phyloP scores from a whole-genome alignment of 2,329 filamentous ascomycete species.

The Sporothrix globosa region DNA sequence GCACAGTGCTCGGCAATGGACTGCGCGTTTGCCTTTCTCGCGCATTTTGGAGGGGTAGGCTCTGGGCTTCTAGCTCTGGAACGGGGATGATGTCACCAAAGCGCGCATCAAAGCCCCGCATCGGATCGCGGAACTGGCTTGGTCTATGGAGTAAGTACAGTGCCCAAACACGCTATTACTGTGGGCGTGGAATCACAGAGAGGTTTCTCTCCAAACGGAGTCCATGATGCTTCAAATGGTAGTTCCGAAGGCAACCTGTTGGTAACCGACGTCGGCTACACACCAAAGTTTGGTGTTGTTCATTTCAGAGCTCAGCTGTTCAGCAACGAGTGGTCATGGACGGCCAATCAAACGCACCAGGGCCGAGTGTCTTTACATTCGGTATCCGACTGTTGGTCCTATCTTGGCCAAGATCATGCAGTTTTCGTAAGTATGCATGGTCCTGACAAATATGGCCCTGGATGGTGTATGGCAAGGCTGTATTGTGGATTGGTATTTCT shows the following conservation, averaged over 20 bases:
- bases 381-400: too few relatives aligned
- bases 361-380: too few relatives aligned
- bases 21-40: too few relatives aligned
- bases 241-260: background rate
- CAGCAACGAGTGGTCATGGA: too few relatives aligned
- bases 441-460: too few relatives aligned
- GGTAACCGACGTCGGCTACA: background rate
- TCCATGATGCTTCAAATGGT: background rate
- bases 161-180: background rate
- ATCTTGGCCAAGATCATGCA: too few relatives aligned
- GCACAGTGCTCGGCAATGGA: background rate
- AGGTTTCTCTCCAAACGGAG: background rate
- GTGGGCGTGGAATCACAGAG: background rate
- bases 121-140: background rate
- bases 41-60: background rate
- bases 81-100: conserved; percentile 27
- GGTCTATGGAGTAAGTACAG: background rate
- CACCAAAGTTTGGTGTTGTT: too few relatives aligned
- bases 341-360: too few relatives aligned
- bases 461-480: too few relatives aligned
- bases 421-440: too few relatives aligned
- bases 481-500: too few relatives aligned
- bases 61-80: background rate
- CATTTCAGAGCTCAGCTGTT: background rate
- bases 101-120: conserved; percentile 17